Base-by-base conservation (phyloP, 2,329 filamentous ascomycete species). In the Ascochyta viciae-villosae region DNA sequence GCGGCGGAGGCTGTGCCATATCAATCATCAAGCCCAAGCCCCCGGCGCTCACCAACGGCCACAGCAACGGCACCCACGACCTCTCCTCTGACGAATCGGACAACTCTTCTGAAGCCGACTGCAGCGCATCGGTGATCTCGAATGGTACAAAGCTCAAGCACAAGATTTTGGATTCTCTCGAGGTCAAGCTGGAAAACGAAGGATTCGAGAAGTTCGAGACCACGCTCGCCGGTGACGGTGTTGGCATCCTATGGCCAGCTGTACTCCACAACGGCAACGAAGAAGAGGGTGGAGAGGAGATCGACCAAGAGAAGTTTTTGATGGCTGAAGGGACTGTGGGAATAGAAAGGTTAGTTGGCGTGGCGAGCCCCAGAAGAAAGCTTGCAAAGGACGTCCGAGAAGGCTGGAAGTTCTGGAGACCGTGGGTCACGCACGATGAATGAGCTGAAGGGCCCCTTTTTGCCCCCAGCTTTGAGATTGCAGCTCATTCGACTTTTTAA, bases 1-100 rank as follows among this genome's bases (percentile, higher is more conserved):
- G 95, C 22, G 96, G 95, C 12, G 96, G 95, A 53, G 95, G 95
- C 3, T 98, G 96, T 76, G 94, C 93, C 3, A 98, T 99, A 65
- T 96, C 94, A 0, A 81, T 99, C 4, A 81, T 99, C 44, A 89
- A 89, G 62, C 90, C 91, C 0, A 85, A 85, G 22, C 64, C 66
- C 4, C 64, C 63, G 13, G 58, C 57, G 3, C 57, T 66, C 72
- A 85, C 6, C 79, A 85, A 58, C 84, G 84, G 66, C 24, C 71
- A 68, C 56, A 65, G 67, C 41, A 64, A 72, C 50, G 61, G 58
- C 43, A 44, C 54, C 4, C 61, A 66, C 27, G 62, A 68, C 27
- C 46, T 62, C n/a, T 62, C 60, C 3, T 63, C 64, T 24, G 62
- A 68, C 39, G 62, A 70, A 29, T 67, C 64, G 10, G 65, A 72